Base-by-base conservation (phyloP, 176 grass and related monocot genomes). In the Zea luxurians region DNA sequence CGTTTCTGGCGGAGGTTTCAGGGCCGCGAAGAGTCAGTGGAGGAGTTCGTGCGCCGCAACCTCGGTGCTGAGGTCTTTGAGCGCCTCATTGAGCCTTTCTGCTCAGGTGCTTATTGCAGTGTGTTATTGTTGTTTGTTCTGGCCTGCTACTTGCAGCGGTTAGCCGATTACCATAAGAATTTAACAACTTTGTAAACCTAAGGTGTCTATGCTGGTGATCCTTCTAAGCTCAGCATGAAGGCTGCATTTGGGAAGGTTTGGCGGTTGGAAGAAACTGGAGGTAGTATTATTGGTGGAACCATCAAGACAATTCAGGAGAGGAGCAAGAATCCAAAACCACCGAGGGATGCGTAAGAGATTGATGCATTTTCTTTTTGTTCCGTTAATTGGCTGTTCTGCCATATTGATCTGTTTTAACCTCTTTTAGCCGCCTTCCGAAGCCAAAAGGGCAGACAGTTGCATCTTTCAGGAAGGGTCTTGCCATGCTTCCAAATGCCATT, bases 131-230 rank as follows among this genome's bases (percentile, higher is more conserved):
- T 74, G 61, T 58, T 44, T 82, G 48, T 84, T 87, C 1, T 48
- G 3, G 2, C 45, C 17, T 44, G 15, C 47, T 76, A 44, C 10
- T 59, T 66, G 13, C n/a, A 71, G 62, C 37, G 7, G 37, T 66
- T 65, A 6, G 5, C 34, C 21, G 40, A 37, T 66, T 58, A 6
- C 3, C 13, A 64, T 70, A 43, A 58, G 2, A 60, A 53, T 34
- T 4, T 53, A 72, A 53, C 49, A 13, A 43, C 46, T 65, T 72
- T 81, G 61, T 16, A 68, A 38, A 58, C 37, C 15, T 48, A 82
- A 94, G 94, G 96, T 54, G 96, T 94, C 8, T 94, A 98, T 85
- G 96, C 96, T 38, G 92, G 96, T 68, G 92, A 98, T 87, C 92
- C 91, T 78, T 66, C 92, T 4, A 94, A 90, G 75, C 92, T 98